Evolutionary conservation across 352 stramenopile genomes (phyloP).

Genomic region (Phytophthora constricta): DNA sequence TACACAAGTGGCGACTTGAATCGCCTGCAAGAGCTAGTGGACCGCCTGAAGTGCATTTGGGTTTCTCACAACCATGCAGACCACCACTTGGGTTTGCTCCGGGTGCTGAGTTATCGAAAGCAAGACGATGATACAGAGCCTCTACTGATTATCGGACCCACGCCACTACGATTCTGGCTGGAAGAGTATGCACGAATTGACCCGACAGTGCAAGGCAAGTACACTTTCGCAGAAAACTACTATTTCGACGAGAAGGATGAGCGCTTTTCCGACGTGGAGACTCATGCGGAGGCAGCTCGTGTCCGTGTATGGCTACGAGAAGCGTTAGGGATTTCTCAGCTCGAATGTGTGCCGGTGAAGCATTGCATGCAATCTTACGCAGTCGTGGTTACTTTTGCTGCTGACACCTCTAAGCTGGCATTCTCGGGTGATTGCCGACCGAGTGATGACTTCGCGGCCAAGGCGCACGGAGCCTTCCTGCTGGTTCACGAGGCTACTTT

Average conservation of each 20-base stretch:
- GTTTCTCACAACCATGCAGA: conserved; percentile 98
- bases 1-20: conserved; percentile 52
- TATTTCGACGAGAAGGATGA: conserved; percentile 70
- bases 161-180: conserved; percentile 90
- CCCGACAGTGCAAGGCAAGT: conserved; percentile 77
- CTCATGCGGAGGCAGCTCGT: conserved; percentile 38
- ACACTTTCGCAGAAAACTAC: conserved; percentile 91
- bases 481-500: conserved; percentile 99
- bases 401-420: conserved; percentile 80
- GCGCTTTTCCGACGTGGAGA: conserved; percentile 32
- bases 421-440: conserved; percentile 97
- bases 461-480: conserved; percentile 76
- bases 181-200: conserved; percentile 91
- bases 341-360: conserved; percentile 82
- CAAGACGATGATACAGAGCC: conserved; percentile 45
- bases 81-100: conserved; percentile 95
- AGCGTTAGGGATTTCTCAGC: conserved; percentile 47
- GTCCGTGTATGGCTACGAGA: conserved; percentile 49
- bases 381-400: conserved; percentile 77
- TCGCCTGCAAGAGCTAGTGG: conserved; percentile 59
- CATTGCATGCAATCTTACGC: conserved; percentile 93
- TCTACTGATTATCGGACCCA: conserved; percentile 94
- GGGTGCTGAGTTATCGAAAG: conserved; percentile 84
- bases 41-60: conserved; percentile 93
- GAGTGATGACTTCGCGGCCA: conserved; percentile 66